A percentile compares a stretch with the other conserved stretches of the same genome.
Evolutionary conservation across 345 rosid genomes (phyloP).

Genomic region (Pseudoturritis turrita): DNA sequence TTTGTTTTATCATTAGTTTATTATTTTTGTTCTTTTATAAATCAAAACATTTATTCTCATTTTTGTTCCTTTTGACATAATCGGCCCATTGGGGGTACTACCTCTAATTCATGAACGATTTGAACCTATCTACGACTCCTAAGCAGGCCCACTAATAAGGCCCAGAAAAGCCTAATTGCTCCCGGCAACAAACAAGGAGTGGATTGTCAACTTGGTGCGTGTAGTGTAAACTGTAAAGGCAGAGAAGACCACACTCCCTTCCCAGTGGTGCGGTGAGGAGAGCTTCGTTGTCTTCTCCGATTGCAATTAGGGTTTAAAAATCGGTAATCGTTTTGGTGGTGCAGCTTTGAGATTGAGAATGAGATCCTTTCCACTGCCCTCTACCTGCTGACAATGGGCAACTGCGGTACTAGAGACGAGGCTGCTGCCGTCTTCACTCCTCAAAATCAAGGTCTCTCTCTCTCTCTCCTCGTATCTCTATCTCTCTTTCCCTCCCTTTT

Average conservation of each 20-base stretch:
- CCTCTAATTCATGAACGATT: too few species aligned
- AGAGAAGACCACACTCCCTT: slow-evolving; percentile 11
- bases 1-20: too few species aligned
- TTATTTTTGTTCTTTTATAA: too few species aligned
- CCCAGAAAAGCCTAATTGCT: slow-evolving; percentile 2
- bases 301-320: slow-evolving; percentile 19
- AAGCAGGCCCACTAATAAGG: too few species aligned
- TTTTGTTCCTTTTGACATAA: too few species aligned
- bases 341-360: slow-evolving; percentile 14
- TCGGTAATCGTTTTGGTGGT: not conserved
- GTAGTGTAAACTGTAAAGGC: not conserved
- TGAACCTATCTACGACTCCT: too few species aligned
- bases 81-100: too few species aligned
- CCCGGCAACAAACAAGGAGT: too few species aligned
- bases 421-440: slow-evolving; percentile 71
- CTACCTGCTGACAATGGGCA: slow-evolving; percentile 55
- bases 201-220: too few species aligned
- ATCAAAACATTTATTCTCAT: too few species aligned
- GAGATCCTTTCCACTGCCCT: slow-evolving; percentile 21
- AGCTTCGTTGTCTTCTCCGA: slow-evolving; percentile 12
- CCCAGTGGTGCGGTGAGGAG: slow-evolving; percentile 1
- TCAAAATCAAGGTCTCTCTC: slow-evolving; percentile 65
- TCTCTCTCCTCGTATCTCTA: not conserved
- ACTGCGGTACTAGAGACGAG: slow-evolving; percentile 96
- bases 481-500: not conserved